A percentile compares a stretch with the other conserved stretches of the same genome.
Conservation (phyloP, 805 yeast species). For the Yarrowia porcina region DNA sequence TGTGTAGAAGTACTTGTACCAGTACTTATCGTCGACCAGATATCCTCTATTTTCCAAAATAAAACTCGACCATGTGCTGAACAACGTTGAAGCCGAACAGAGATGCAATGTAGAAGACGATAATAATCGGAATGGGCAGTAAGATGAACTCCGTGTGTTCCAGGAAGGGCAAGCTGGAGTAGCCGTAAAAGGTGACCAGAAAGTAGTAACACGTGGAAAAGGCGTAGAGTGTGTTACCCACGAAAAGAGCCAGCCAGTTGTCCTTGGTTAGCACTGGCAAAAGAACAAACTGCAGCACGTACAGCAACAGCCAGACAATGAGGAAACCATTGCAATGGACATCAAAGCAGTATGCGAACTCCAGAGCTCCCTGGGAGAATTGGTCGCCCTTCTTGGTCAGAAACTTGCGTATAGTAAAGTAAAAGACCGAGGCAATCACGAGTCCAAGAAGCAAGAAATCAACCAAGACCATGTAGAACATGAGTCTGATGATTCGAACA, state of each 20-base stretch:
- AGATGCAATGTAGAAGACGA: slow-evolving; percentile 57
- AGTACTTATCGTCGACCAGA: too few species aligned
- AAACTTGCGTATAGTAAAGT: slow-evolving; percentile 67
- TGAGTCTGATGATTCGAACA: slow-evolving; percentile 58
- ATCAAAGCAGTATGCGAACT: slow-evolving; percentile 95
- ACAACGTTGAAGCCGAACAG: slow-evolving; percentile 72
- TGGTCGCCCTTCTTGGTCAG: slow-evolving; percentile 38
- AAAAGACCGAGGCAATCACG: slow-evolving; percentile 65
- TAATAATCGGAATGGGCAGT: slow-evolving; percentile 61
- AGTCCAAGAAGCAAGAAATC: slow-evolving; percentile 75
- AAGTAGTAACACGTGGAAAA: slow-evolving; percentile 72
- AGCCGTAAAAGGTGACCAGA: slow-evolving; percentile 84
- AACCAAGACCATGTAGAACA: slow-evolving; percentile 77
- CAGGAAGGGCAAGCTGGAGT: slow-evolving; percentile 67
- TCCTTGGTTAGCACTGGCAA: slow-evolving; percentile 67
- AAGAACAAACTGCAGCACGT: slow-evolving; percentile 68
- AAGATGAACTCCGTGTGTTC: slow-evolving; percentile 60
- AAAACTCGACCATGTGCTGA: slow-evolving; percentile 52
- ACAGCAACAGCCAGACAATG: slow-evolving; percentile 70
- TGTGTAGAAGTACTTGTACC: too few species aligned
- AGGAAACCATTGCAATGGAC: slow-evolving; percentile 89
- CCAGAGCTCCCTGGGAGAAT: slow-evolving; percentile 49
- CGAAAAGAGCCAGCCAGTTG: slow-evolving; percentile 61
- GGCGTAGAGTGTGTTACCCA: slow-evolving; percentile 78
- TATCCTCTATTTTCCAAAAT: slow-evolving; percentile 38